Base-by-base conservation (phyloP, 495 filamentous ascomycete species). In the Talaromyces wortmannii region DNA sequence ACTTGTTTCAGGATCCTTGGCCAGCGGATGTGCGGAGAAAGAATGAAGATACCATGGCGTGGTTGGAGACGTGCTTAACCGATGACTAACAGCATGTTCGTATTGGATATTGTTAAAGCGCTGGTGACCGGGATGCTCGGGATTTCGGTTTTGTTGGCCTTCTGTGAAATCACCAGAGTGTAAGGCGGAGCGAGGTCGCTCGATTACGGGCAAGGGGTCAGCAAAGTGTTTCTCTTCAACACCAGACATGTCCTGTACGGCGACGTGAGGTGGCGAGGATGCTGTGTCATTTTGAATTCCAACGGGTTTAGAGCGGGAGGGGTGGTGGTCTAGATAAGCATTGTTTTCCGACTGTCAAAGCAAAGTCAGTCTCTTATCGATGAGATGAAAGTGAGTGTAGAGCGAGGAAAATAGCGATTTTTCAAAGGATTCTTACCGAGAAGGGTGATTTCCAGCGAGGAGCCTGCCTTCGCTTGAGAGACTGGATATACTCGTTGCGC, bases 111-210 rank as follows among this genome's bases (percentile, higher is more conserved):
- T 15, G 30, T 65, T 52, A 48, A 63, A 66, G 29, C 51, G 45
- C 4, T 48, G 56, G 52, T 50, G 68, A 10, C 61, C 48, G 45
- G 15, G 53, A 49, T 36, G 53, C 55, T 48, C 64, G 55, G 17
- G 59, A 61, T 54, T 47, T 18, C 32, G 6, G 29, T 31, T 17
- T 49, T 52, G 48, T 56, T 15, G 72, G 32, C 83, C 79, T 53
- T 85, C 80, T 15, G 85, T 86, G 61, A 97, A 97, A 66, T 97
- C 88, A 23, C 92, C 92, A 40, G 86, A 86, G 64, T 97, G 92
- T 46, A 97, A 75, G 42, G 92, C 91, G 10, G 92, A 97, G 48
- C 86, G 76, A 48, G 92, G 92, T 52, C 91, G 79, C 64, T 92
- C 86, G 56, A 95, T 94, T 60, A 84, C 80, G 56, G 73, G 61